Percentiles rank a stretch among this genome's conserved stretches.
Evolutionary conservation across 176 grass and related monocot species (phyloP).

Genomic region (Olyra latifolia): DNA sequence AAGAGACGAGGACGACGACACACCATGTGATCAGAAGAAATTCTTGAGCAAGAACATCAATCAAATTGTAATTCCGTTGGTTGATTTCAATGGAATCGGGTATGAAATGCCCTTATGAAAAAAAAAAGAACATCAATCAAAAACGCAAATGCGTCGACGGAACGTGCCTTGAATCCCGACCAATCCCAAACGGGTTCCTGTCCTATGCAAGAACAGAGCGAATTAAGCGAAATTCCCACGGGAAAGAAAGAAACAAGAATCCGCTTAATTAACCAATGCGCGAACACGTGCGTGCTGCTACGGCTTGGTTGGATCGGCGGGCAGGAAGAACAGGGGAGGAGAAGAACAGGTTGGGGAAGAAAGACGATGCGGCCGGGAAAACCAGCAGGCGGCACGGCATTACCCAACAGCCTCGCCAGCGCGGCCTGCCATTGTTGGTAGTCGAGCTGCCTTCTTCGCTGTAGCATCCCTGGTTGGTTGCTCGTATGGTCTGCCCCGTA

Average conservation of each 20-base stretch:
- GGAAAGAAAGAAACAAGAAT: background rate
- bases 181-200: background rate
- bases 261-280: background rate
- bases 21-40: background rate
- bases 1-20: background rate
- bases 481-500: background rate
- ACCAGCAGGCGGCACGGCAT: conserved; percentile 19
- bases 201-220: background rate
- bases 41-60: background rate
- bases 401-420: conserved; percentile 21
- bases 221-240: background rate
- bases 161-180: background rate
- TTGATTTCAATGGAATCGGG: too few relatives aligned
- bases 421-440: conserved; percentile 18
- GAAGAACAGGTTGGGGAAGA: background rate
- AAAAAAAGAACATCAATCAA: too few relatives aligned
- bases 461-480: conserved; percentile 23
- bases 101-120: too few relatives aligned
- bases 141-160: background rate
- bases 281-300: background rate
- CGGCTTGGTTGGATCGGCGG: background rate
- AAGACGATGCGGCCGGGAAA: background rate
- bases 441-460: background rate
- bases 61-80: too few relatives aligned
- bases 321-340: background rate